Evolutionary conservation across 2,329 filamentous ascomycete species (phyloP), one percentile per base, ranked within the genome.

Genomic region (Botrytis tulipae): DNA sequence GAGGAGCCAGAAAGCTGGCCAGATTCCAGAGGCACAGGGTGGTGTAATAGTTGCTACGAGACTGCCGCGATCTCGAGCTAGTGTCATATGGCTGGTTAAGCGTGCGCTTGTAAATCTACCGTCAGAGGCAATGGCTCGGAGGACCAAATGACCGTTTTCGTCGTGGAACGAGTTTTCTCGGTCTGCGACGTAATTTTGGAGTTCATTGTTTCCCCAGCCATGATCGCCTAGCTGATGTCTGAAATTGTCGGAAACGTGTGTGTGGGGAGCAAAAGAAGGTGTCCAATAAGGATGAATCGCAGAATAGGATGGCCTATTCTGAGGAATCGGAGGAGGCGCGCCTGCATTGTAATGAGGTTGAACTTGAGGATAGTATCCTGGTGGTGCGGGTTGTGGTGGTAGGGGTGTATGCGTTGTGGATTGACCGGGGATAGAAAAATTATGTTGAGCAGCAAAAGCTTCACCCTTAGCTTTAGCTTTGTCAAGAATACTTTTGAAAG

Each of bases 1-100:
- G 9, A 90, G 82, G 70, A 90, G 84, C 88, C 88, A 90, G 77
- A 89, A 89, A 0, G 88, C 88, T 0, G 88, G 88, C 88, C 88
- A 90, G 65, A 90, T 86, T 6, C 88, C 88, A 3, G 82, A 78
- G 0, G 88, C 88, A 70, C 85, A 87, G 0, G 88, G 88, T 0
- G 87, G 83, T 0, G 83, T 82, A 18, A 89, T 83, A 1, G 84
- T 83, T 2, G 86, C 87, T 4, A 84, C 84, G 60, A 90, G 79
- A 67, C 85, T 87, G 42, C 88, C 88, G 46, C 85, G 82, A 60
- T 86, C 83, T 4, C 86, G 83, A 3, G 80, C 82, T 0, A 90
- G 83, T 8, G 86, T 87, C 75, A 86, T 84, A 48, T 85, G 83
- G 73, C 84, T 87, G 25, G 87, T 86, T 61, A 90, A 82, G 1